These are phyloP conservation scores for Vitis hybrid DNA, from an alignment of 177 flowering plant species.

Conservation along the genomic window DNA sequence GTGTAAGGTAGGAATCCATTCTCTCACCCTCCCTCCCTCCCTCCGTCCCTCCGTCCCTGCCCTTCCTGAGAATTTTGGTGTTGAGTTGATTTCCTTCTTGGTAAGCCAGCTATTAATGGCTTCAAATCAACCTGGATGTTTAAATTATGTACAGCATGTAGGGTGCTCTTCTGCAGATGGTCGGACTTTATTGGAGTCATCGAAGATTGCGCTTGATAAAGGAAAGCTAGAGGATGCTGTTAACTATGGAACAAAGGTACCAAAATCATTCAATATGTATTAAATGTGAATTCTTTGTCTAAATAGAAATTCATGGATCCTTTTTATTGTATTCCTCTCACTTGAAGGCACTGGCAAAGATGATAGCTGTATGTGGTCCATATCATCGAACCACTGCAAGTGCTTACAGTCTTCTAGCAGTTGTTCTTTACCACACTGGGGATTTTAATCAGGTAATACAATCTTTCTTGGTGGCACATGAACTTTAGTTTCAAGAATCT, in stretches of 20 bases:
- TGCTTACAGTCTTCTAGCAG: constrained; percentile 94
- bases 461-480: neutral
- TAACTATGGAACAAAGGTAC: constrained; percentile 83
- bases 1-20: constrained; percentile 53
- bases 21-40: constrained; percentile 8
- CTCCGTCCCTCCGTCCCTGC: constrained; percentile 1
- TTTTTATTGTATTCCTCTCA: neutral
- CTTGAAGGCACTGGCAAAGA: constrained; percentile 78
- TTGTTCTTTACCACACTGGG: constrained; percentile 94
- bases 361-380: constrained; percentile 94
- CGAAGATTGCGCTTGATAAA: constrained; percentile 88
- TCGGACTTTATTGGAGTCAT: constrained; percentile 76
- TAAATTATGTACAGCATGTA: constrained; percentile 59
- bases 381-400: constrained; percentile 88
- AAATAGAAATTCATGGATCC: neutral
- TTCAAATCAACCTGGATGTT: neutral
- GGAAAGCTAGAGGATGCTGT: constrained; percentile 97
- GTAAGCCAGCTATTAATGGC: neutral
- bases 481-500: neutral
- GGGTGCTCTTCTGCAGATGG: constrained; percentile 89
- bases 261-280: neutral
- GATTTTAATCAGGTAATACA: constrained; percentile 89
- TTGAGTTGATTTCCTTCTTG: neutral
- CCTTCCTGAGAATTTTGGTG: neutral
- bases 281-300: neutral